A percentile compares a stretch with the other conserved stretches of the same genome.
Conservation (phyloP, 2,329 filamentous ascomycete genomes). For the Ascochyta pisi region DNA sequence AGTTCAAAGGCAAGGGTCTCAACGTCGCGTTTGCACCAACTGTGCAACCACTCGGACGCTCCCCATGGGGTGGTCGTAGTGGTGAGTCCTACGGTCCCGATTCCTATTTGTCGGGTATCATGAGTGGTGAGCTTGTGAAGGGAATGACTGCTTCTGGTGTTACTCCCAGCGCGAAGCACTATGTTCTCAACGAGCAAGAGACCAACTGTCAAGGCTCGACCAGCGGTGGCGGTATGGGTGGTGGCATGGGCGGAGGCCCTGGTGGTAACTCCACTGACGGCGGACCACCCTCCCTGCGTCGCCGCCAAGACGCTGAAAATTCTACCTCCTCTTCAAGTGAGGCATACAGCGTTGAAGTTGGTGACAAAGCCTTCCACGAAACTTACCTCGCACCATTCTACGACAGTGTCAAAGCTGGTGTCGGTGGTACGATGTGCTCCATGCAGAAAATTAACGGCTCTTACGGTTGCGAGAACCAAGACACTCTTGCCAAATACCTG, state of each 20-base stretch:
- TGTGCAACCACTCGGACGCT: conserved; percentile 32
- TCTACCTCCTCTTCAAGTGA: conserved; percentile 42
- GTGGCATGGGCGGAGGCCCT: conserved; percentile 3
- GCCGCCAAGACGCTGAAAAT: conserved; percentile 61
- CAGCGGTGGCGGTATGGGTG: conserved; percentile 6
- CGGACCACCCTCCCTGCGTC: conserved; percentile 3
- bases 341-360: conserved; percentile 54
- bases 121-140: conserved; percentile 12
- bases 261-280: conserved; percentile 3
- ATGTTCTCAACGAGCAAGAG: conserved; percentile 15
- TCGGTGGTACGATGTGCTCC: conserved; percentile 65
- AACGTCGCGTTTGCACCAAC: conserved; percentile 36
- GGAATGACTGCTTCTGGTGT: conserved; percentile 21
- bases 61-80: conserved; percentile 28
- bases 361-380: conserved; percentile 69
- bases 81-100: conserved; percentile 34
- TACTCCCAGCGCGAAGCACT: conserved; percentile 60
- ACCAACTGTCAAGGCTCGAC: conserved; percentile 13
- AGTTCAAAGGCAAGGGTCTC: conserved; percentile 32
- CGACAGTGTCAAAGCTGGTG: conserved; percentile 63
- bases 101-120: conserved; percentile 25
- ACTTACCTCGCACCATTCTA: conserved; percentile 70
- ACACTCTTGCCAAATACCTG: conserved; percentile 56
- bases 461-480: conserved; percentile 32
- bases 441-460: conserved; percentile 41